Percentiles rank a stretch among this genome's conserved stretches.
Conservation (phyloP, 805 yeast genomes). For the Wickerhamiella allomyrinae region DNA sequence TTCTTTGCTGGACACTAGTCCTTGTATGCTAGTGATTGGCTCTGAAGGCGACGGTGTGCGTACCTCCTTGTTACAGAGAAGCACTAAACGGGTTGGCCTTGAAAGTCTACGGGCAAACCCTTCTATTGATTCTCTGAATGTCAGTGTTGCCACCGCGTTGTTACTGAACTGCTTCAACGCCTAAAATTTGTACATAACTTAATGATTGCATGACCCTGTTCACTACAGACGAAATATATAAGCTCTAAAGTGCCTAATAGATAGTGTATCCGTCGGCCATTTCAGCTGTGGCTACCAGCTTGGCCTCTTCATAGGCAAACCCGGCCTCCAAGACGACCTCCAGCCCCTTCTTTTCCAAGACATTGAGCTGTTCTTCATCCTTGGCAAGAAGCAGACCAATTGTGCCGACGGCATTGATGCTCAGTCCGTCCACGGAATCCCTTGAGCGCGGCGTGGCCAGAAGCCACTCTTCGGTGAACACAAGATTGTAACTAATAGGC, state of each 20-base stretch:
- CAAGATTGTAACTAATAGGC: conserved; percentile 58
- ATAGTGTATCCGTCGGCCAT: conserved; percentile 12
- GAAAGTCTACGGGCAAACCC: conserved; percentile 5
- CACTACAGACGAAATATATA: no score
- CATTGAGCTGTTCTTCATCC: conserved; percentile 32
- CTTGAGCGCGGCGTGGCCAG: conserved; percentile 69
- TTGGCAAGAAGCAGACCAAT: conserved; percentile 71
- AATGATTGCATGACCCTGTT: no score
- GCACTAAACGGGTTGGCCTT: conserved; percentile 20
- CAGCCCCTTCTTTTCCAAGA: conserved; percentile 10
- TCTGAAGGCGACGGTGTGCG: conserved; percentile 79
- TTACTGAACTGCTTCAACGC: conserved; percentile 26
- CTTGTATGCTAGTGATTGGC: conserved; percentile 63
- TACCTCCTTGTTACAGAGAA: conserved; percentile 37
- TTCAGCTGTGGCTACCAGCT: conserved; percentile 11
- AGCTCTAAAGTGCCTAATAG: conserved; percentile 5
- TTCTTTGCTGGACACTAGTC: conserved; percentile 33
- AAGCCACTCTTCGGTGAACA: conserved; percentile 73
- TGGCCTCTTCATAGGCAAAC: conserved; percentile 14
- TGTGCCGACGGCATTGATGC: conserved; percentile 70
- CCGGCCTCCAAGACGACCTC: conserved; percentile 14
- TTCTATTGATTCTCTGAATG: conserved; percentile 66
- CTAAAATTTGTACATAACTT: not conserved
- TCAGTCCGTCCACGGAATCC: conserved; percentile 34
- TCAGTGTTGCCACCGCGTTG: conserved; percentile 76